Percentiles rank a stretch among this genome's conserved stretches.
Evolutionary conservation across 2,329 filamentous ascomycete genomes (phyloP).

Genomic region (Ascochyta rabiei): DNA sequence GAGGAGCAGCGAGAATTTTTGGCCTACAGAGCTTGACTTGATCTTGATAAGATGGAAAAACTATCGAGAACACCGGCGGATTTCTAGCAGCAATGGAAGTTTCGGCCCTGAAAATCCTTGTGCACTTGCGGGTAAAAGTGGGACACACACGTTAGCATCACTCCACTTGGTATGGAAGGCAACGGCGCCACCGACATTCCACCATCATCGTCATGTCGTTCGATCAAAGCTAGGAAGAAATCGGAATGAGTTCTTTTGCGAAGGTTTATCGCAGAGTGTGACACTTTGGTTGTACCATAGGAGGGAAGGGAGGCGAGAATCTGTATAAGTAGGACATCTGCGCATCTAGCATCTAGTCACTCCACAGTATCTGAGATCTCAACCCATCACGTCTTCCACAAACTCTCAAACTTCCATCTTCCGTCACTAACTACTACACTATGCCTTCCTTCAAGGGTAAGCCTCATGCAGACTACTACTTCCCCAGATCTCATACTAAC

Average conservation of each 20-base stretch:
- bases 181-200: constrained; percentile 28
- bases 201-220: constrained; percentile 30
- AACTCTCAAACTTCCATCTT: background rate
- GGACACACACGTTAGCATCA: constrained; percentile 30
- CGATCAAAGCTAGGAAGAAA: constrained; percentile 30
- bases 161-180: constrained; percentile 26
- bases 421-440: background rate
- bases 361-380: constrained; percentile 2
- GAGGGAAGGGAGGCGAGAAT: constrained; percentile 15
- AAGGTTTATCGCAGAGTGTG: constrained; percentile 25
- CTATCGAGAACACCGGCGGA: background rate
- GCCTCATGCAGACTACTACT: background rate
- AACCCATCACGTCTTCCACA: background rate
- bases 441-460: constrained; percentile 34
- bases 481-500: constrained; percentile 2
- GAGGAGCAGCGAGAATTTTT: background rate
- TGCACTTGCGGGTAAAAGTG: constrained; percentile 34
- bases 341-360: background rate
- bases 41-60: constrained; percentile 7
- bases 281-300: constrained; percentile 17
- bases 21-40: constrained; percentile 9
- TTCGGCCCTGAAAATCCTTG: constrained; percentile 34
- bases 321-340: constrained; percentile 22
- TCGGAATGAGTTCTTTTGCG: constrained; percentile 21
- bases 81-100: constrained; percentile 7